These are phyloP conservation scores for Porodaedalea pini DNA, from an alignment of 1,284 basidiomycete genomes.

Conservation along the genomic window DNA sequence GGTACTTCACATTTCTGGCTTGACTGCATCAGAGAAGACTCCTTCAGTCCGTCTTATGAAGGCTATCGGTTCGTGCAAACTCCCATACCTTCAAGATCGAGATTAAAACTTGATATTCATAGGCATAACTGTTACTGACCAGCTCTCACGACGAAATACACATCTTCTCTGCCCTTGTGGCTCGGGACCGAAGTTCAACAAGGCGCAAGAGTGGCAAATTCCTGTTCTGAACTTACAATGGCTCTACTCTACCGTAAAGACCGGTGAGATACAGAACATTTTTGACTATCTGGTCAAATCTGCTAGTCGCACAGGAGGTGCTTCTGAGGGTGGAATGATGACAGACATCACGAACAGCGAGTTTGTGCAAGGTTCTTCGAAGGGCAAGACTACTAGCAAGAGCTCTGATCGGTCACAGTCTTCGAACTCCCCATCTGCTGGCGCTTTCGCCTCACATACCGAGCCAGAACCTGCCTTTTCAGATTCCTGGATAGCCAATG, in stretches of 20 bases:
- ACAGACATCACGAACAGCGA: slow-evolving; percentile 36
- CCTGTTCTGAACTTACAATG: slow-evolving; percentile 59
- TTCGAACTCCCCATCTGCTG: not conserved
- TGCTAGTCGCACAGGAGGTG: slow-evolving; percentile 20
- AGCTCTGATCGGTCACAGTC: not conserved
- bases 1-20: slow-evolving; percentile 62
- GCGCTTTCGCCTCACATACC: not conserved
- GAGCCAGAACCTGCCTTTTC: not conserved
- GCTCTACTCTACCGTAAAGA: slow-evolving; percentile 51
- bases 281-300: slow-evolving; percentile 29
- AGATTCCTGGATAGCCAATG: slow-evolving; percentile 11
- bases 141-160: slow-evolving; percentile 61
- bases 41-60: slow-evolving; percentile 14
- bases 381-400: not conserved
- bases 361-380: slow-evolving; percentile 19
- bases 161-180: slow-evolving; percentile 71
- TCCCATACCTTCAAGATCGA: not conserved
- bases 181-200: slow-evolving; percentile 66
- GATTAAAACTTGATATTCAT: not conserved
- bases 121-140: slow-evolving; percentile 55
- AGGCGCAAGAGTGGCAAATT: slow-evolving; percentile 67
- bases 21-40: slow-evolving; percentile 33
- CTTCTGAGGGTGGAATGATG: slow-evolving; percentile 32
- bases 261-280: slow-evolving; percentile 40
- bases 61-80: slow-evolving; percentile 11